Base-by-base conservation (phyloP, 2,329 filamentous ascomycete species). In the Leptosphaerulina australis region DNA sequence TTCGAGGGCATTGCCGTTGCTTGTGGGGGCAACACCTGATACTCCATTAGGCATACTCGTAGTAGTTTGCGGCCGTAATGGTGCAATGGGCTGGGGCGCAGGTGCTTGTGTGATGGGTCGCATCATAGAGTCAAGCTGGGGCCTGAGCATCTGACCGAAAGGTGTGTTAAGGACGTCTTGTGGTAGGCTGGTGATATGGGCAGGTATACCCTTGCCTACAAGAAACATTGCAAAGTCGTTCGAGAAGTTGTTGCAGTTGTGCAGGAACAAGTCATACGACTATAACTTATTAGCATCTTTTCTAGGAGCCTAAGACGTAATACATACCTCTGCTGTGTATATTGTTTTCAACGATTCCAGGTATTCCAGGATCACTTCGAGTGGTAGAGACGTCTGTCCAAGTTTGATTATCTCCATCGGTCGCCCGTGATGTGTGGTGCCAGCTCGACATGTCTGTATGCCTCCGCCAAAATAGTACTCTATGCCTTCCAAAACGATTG, bases 171-270 rank as follows among this genome's bases (percentile, higher is more conserved):
- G 80, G 7, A 97, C 92, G 1, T 87, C 88, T 64, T 91, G 82
- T 0, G 93, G 93, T 68, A 97, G 86, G 59, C 87, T 90, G 22
- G 84, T 83, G 59, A 99, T 97, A 63, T 96, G 86, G 1, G 86
- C 82, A 0, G 94, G 94, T 52, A 97, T 97, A 2, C 90, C 89
- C 61, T 86, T 88, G 17, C 94, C 93, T 1, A 97, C 78, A 0
- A 97, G 79, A 57, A 97, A 97, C 72, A 90, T 94, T 56, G 90
- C 80, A 59, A 97, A 87, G 54, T 96, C 91, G 67, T 97, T 93
- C 3, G 89, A 90, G 73, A 97, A 99, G 73, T 97, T 97, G 76
- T 97, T 99, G 78, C 93, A 97, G 70, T 99, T 99, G 74, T 97
- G 91, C 21, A 83, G 63, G 77, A 90, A 58, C 4, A 97, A 77